A percentile compares a stretch with the other conserved stretches of the same genome.
These are phyloP conservation scores for Phytophthora melonis DNA, from an alignment of 352 stramenopile genomes.

Conservation along the genomic window DNA sequence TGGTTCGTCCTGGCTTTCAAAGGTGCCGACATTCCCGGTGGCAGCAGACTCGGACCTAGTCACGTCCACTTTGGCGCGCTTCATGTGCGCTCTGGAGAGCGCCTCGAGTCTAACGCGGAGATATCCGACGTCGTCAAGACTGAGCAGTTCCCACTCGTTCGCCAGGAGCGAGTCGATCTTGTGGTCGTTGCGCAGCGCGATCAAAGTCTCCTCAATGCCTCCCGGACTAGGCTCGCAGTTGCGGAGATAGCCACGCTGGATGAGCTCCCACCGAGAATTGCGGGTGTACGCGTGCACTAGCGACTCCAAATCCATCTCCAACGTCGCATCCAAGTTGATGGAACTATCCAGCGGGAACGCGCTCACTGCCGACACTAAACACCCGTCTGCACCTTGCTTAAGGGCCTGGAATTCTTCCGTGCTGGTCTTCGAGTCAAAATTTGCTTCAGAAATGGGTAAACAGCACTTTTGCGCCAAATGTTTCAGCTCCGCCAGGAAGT, in stretches of 20 bases:
- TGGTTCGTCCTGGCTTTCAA: constrained; percentile 1
- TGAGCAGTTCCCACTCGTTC: constrained; percentile 54
- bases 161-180: constrained; percentile 46
- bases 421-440: constrained; percentile 2
- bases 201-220: constrained; percentile 10
- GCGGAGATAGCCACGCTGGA: constrained; percentile 34
- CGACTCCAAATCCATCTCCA: constrained; percentile 28
- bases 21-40: background rate
- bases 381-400: constrained; percentile 14
- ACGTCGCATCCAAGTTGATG: constrained; percentile 10
- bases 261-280: constrained; percentile 38
- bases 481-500: constrained; percentile 46
- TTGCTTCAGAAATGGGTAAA: constrained; percentile 12
- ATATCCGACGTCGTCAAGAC: constrained; percentile 46
- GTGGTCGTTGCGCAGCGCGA: constrained; percentile 22
- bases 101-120: constrained; percentile 44
- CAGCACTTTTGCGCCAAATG: constrained; percentile 31
- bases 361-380: constrained; percentile 11
- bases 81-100: constrained; percentile 47
- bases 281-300: constrained; percentile 21
- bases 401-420: constrained; percentile 15
- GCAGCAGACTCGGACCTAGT: background rate
- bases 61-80: constrained; percentile 50
- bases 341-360: constrained; percentile 13
- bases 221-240: constrained; percentile 16